These are phyloP conservation scores for Gossypium herbaceum DNA, from an alignment of 345 rosid genomes.

Conservation along the genomic window DNA sequence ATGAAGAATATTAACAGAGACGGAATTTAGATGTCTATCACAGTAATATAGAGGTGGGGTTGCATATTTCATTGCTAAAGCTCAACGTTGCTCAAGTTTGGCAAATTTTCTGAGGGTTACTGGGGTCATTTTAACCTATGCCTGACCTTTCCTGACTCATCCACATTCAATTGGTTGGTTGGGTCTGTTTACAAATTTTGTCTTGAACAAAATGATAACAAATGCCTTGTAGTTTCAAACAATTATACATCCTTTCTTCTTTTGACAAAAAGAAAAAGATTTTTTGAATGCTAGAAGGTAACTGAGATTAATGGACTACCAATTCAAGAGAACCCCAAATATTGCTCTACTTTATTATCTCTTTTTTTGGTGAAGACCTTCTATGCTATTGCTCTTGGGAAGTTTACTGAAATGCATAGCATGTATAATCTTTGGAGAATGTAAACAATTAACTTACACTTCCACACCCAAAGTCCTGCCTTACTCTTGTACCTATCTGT, in stretches of 20 bases:
- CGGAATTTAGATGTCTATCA: not conserved
- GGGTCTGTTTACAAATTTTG: not conserved
- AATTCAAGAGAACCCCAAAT: not conserved
- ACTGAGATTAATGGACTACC: not conserved
- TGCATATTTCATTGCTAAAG: not conserved
- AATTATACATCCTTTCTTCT: not conserved
- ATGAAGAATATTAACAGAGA: not conserved
- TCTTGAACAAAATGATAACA: not conserved
- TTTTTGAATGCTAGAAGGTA: conserved; percentile 1
- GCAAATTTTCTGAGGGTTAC: not conserved
- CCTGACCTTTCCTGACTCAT: not conserved
- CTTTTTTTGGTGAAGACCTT: not conserved
- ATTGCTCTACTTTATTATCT: no score
- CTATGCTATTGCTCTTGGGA: not conserved
- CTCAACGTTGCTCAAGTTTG: not conserved
- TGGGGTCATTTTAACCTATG: not conserved
- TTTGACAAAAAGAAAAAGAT: not conserved
- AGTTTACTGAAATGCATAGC: not conserved
- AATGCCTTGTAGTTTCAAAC: not conserved
- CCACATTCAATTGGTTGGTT: not conserved
- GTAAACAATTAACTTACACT: not conserved
- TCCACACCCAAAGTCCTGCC: not conserved
- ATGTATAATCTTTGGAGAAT: not conserved
- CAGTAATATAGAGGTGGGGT: not conserved
- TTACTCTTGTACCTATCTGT: not conserved